Base-by-base conservation (phyloP, 108 stramenopile species). In the Aurantiochytrium sp. region DNA sequence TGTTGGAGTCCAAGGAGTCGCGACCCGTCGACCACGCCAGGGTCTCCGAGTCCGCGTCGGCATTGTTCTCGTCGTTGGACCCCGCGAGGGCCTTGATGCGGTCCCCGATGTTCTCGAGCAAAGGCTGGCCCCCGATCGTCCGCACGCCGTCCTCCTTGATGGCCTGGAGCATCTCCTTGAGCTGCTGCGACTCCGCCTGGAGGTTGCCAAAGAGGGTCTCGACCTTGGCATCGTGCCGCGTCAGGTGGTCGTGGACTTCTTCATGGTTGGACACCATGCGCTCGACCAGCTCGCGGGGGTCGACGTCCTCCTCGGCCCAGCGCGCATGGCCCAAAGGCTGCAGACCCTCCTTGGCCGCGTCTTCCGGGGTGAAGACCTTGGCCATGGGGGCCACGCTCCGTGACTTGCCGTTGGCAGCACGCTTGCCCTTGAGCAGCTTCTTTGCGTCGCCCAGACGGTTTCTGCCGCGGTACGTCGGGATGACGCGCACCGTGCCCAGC, bases 261-360 rank as follows among this genome's bases (percentile, higher is more conserved):
- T 91, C 91, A 68, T 92, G 90, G 85, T 92, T 89, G 21, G 48
- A 86, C 50, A 90, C 86, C 48, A 92, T 89, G 30, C 89, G 50
- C 37, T 90, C 89, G 24, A 89, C 68, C 12, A 92, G 86, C 50
- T 92, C 90, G 17, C 90, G 88, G 31, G 88, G 55, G 54, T 92
- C 89, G 15, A 89, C 4, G 24, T 89, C 89, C 42, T 85, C 88
- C 55, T 3, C 39, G 6, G 45, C 90, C 37, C 19, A 65, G 21
- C 36, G 10, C 24, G 27, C 45, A 32, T 4, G 34, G 12, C 53
- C 86, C 50, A 24, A 3, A 41, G 68, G 37, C 32, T 42, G n/a
- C 24, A 34, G 34, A 31, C 59, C 90, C 41, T 10, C 53, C 36
- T 37, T 27, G 30, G 6, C 30, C 30, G n/a, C 42, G 42, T 4